Percentiles rank a stretch among this genome's conserved stretches.
These are phyloP conservation scores for Datura wrightii DNA, from an alignment of 257 asterid species.

Conservation along the genomic window DNA sequence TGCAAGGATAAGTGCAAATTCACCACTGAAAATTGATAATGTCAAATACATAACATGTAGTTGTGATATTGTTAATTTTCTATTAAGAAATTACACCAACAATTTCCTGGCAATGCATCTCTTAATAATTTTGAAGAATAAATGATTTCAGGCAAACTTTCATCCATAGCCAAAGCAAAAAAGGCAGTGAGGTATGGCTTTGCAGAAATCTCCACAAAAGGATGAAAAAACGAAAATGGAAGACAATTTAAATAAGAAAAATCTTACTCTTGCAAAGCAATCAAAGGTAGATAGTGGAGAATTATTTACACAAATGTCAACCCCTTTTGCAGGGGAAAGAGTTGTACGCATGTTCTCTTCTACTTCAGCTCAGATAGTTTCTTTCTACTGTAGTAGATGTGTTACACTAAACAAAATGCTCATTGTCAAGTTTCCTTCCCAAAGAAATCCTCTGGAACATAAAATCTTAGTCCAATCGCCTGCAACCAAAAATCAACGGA, in stretches of 20 bases:
- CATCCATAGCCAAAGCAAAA: not conserved
- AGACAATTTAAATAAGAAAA: slow-evolving; percentile 14
- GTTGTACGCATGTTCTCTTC: not conserved
- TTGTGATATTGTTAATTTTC: not conserved
- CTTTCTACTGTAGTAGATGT: not conserved
- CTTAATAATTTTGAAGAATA: not conserved
- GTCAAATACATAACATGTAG: too few species aligned
- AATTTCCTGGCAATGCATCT: not conserved
- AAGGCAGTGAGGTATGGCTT: not conserved
- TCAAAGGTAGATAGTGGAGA: not conserved
- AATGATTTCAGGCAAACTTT: not conserved
- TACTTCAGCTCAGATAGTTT: not conserved
- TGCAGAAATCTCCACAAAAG: not conserved
- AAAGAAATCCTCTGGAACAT: slow-evolving; percentile 77
- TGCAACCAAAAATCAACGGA: slow-evolving; percentile 44
- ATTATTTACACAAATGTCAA: not conserved
- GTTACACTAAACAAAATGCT: not conserved
- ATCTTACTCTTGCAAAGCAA: not conserved
- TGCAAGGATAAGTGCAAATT: not conserved
- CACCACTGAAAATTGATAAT: too few species aligned
- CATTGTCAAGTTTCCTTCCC: slow-evolving; percentile 34
- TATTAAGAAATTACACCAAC: not conserved
- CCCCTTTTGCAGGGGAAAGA: not conserved
- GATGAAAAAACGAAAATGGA: not conserved
- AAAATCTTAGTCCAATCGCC: slow-evolving; percentile 80